Evolutionary conservation across 2,329 filamentous ascomycete genomes (phyloP).

Genomic region (Corinectria fuckeliana): DNA sequence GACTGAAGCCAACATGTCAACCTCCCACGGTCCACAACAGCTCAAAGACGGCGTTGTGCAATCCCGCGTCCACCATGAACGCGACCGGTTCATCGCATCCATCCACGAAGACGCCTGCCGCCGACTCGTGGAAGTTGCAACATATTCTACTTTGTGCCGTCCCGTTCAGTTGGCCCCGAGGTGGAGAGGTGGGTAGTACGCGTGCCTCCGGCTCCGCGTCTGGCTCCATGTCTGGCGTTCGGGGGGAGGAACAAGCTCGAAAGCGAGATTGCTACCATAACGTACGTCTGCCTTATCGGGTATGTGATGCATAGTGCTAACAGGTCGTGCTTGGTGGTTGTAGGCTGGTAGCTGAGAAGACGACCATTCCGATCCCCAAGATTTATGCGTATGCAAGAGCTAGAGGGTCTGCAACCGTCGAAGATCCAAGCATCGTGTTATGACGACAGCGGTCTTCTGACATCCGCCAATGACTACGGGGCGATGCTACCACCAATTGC

Average conservation of each 20-base stretch:
- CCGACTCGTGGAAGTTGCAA: conserved; percentile 26
- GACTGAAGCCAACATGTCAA: background rate
- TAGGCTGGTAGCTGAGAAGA: conserved; percentile 21
- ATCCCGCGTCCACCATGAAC: conserved; percentile 10
- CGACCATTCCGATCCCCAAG: conserved; percentile 21
- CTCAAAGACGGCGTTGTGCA: background rate
- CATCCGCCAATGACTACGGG: conserved; percentile 32
- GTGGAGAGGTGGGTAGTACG: conserved; percentile 23
- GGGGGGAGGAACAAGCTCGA: conserved; percentile 18
- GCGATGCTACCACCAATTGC: conserved; percentile 34
- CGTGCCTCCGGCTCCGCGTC: conserved; percentile 18
- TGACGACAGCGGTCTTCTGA: conserved; percentile 15
- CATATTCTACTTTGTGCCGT: conserved; percentile 30
- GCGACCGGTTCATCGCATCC: conserved; percentile 16
- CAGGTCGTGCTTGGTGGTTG: background rate
- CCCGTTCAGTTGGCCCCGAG: background rate
- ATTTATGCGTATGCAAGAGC: conserved; percentile 28
- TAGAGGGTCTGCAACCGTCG: conserved; percentile 32
- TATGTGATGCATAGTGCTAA: background rate
- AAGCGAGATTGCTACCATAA: conserved; percentile 29
- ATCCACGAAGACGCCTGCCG: conserved; percentile 9
- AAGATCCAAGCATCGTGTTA: conserved; percentile 20
- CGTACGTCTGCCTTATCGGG: conserved; percentile 5
- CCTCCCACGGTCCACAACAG: background rate
- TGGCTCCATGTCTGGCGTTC: conserved; percentile 11